Base-by-base conservation (phyloP, 2,329 filamentous ascomycete genomes). In the Fusarium longipes region DNA sequence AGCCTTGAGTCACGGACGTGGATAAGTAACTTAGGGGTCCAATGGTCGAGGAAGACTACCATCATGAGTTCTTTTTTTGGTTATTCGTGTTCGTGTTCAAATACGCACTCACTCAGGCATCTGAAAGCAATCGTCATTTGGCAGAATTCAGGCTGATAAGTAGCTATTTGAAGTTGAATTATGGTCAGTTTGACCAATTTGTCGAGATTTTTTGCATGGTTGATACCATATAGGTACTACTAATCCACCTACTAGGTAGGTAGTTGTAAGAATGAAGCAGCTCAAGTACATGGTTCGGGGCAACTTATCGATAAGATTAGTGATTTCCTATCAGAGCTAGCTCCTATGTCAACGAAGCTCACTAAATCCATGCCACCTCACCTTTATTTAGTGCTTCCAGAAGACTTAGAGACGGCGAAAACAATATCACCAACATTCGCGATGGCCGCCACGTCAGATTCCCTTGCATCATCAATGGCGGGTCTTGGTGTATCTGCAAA, bases 391-490 rank as follows among this genome's bases (percentile, higher is more conserved):
- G 61, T 61, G 62, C 42, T 54, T 52, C 33, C n/a, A 50, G 42
- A 65, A n/a, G 49, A 67, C 51, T 50, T 52, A 58, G 48, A 67
- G 47, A 40, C 49, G 27, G 35, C 52, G 20, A 57, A 22, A 47
- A 43, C 33, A 20, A 32, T 36, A 36, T 22, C 40, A 35, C 15
- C 29, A 40, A 32, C 35, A 58, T 33, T 22, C 38, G 62, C 40
- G 64, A 73, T 70, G 51, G 42, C 47, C 35, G 20, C 59, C 24
- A 70, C 74, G 67, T 63, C 77, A 54, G 75, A 68, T 63, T 74
- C 74, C 50, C 74, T 70, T 29, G 36, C 67, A 15, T 57, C 67
- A 45, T 73, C 73, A 57, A 70, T 72, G 71, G 76, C 74, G 49
- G 39, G 53, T 29, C 62, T 70, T 71, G 50, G 71, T 56, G 68